Conservation (phyloP, 331 rosid genomes). For the Rosa hybrid region DNA sequence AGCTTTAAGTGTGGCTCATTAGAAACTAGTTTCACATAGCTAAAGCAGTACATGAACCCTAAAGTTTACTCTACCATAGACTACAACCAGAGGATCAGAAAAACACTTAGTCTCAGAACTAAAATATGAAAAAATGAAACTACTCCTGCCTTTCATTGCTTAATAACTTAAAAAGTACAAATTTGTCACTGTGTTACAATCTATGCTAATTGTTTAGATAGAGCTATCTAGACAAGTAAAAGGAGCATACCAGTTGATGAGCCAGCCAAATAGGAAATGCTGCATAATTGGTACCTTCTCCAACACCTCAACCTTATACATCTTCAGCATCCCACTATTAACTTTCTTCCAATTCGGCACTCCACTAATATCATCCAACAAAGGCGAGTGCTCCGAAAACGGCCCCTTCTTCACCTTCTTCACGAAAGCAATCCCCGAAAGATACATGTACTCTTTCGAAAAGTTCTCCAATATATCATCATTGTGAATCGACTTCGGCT, state of each 20-base stretch:
- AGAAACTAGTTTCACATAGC: no score
- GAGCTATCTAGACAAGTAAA: not conserved
- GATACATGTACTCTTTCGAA: constrained; percentile 70
- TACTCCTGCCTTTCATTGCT: not conserved
- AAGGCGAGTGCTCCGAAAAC: constrained; percentile 94
- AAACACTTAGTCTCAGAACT: not conserved
- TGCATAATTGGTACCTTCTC: constrained; percentile 99
- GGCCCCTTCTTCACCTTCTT: constrained; percentile 95
- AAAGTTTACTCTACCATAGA: not conserved
- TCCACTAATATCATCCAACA: constrained; percentile 96
- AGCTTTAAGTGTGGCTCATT: not conserved
- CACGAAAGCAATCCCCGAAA: constrained; percentile 62
- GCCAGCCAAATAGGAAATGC: constrained; percentile 90
- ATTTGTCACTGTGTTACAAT: not conserved
- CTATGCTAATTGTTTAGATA: not conserved
- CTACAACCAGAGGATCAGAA: not conserved
- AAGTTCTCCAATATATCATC: constrained; percentile 82
- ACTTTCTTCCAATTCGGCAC: constrained; percentile 96
- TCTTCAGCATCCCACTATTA: constrained; percentile 87
- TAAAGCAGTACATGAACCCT: no score
- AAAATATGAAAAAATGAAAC: no score
- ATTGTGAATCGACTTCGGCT: constrained; percentile 94
- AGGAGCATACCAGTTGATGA: constrained; percentile 55
- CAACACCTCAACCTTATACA: constrained; percentile 95
- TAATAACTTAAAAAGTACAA: not conserved